Percentiles rank a stretch among this genome's conserved stretches.
Conservation (phyloP, 2,329 filamentous ascomycete species). For the Fusarium pininemorale region DNA sequence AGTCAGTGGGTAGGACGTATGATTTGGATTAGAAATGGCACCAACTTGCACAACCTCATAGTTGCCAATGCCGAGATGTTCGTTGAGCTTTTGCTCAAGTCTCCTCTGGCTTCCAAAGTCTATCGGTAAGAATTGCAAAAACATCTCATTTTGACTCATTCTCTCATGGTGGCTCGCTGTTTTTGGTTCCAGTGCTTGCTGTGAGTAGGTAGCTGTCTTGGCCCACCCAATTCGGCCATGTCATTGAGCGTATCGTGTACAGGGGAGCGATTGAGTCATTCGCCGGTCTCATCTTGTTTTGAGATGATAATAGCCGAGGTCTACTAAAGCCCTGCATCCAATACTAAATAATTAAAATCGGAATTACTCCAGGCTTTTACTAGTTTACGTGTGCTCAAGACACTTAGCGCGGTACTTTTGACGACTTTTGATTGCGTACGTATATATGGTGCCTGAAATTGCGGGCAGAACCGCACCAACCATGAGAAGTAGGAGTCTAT, state of each 20-base stretch:
- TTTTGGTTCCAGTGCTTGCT: too few relatives aligned
- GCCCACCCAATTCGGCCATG: neutral
- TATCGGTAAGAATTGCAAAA: neutral
- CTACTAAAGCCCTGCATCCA: rapidly evolving
- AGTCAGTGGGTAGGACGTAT: too few relatives aligned
- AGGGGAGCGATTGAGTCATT: neutral
- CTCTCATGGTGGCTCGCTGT: neutral
- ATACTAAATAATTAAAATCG: rapidly evolving
- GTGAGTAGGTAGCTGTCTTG: neutral
- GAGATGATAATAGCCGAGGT: neutral
- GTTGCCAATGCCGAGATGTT: too few relatives aligned
- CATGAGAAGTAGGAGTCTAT: neutral
- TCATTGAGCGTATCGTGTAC: neutral
- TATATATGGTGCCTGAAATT: neutral
- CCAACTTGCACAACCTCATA: too few relatives aligned
- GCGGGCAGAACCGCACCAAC: neutral
- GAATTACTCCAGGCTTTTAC: neutral
- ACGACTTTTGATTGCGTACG: neutral
- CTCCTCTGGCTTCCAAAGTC: neutral
- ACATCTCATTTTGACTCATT: neutral
- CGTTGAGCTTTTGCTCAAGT: too few relatives aligned
- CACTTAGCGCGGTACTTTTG: neutral
- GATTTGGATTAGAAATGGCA: too few relatives aligned
- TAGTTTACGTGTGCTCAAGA: neutral
- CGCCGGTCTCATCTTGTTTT: neutral